Percentiles rank a stretch among this genome's conserved stretches.
These are phyloP conservation scores for Graphilbum ipis-grandicollis DNA, from an alignment of 2,329 filamentous ascomycete genomes.

Conservation along the genomic window DNA sequence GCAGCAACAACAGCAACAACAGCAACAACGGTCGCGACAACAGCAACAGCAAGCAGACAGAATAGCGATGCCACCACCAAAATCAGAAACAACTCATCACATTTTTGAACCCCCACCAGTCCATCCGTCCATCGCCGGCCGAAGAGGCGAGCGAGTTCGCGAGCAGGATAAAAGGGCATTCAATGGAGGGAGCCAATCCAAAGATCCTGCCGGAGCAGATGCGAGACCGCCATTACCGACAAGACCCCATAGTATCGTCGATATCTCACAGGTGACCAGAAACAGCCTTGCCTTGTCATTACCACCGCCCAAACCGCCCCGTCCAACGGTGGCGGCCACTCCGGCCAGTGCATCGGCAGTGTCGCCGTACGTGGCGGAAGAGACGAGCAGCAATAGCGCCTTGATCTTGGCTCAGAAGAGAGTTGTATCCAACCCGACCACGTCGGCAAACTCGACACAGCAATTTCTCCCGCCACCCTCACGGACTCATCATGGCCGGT, in stretches of 20 bases:
- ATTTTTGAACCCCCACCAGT: conserved; percentile 34
- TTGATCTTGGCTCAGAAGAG: conserved; percentile 16
- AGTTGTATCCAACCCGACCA: conserved; percentile 26
- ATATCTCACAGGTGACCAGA: not conserved
- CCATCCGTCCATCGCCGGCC: conserved; percentile 28
- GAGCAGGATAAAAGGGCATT: conserved; percentile 21
- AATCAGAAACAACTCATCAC: conserved; percentile 12
- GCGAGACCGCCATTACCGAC: conserved; percentile 29
- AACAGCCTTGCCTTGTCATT: conserved; percentile 6
- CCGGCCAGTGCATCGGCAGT: no score
- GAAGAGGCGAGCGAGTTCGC: conserved; percentile 27
- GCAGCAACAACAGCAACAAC: no score
- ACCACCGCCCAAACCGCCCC: conserved; percentile 12
- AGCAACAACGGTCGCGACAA: no score
- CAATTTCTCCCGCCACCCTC: conserved; percentile 23
- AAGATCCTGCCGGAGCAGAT: conserved; percentile 23
- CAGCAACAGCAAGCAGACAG: conserved; percentile 10
- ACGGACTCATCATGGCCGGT: conserved; percentile 24
- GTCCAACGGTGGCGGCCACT: no score
- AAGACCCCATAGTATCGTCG: conserved; percentile 23
- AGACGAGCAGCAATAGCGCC: conserved; percentile 3
- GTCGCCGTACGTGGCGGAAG: no score
- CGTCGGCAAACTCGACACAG: conserved; percentile 23
- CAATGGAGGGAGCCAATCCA: conserved; percentile 6
- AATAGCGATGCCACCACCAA: conserved; percentile 1